These are phyloP conservation scores for Yarrowia galli DNA, from an alignment of 1,139 yeast genomes.

Conservation along the genomic window DNA sequence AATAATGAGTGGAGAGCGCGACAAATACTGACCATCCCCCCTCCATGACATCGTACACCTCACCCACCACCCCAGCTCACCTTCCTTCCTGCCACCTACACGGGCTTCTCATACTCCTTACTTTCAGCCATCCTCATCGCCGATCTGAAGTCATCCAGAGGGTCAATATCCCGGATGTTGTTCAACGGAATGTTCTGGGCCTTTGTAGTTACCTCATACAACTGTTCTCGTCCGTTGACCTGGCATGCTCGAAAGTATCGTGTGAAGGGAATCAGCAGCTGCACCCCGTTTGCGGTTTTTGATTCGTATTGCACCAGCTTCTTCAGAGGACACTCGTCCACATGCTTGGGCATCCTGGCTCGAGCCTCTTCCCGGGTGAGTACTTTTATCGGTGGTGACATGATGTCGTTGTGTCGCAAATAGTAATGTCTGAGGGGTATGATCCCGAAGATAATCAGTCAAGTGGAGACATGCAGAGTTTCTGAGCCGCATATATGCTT, in stretches of 20 bases:
- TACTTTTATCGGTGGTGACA: conserved; percentile 47
- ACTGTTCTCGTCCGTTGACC: conserved; percentile 21
- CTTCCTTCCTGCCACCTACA: background rate
- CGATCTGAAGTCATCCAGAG: conserved; percentile 5
- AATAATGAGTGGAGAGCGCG: too few relatives aligned
- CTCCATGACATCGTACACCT: too few relatives aligned
- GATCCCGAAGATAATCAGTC: background rate
- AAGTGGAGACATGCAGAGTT: background rate
- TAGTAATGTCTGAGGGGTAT: background rate
- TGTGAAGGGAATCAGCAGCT: conserved; percentile 59
- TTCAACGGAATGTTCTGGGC: conserved; percentile 13
- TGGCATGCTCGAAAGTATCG: conserved; percentile 59
- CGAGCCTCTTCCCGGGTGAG: conserved; percentile 40
- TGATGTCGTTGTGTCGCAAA: conserved; percentile 23
- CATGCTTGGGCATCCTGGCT: conserved; percentile 39
- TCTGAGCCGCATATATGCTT: conserved; percentile 7
- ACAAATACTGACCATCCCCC: too few relatives aligned
- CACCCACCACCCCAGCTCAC: too few relatives aligned
- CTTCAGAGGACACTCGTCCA: conserved; percentile 54
- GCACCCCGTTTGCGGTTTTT: conserved; percentile 54
- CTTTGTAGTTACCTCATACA: conserved; percentile 26
- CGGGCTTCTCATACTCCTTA: conserved; percentile 5
- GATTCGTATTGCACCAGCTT: conserved; percentile 56
- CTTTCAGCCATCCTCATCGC: conserved; percentile 22
- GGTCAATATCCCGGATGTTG: background rate